Evolutionary conservation across 1,284 basidiomycete genomes (phyloP), one percentile per base, ranked within the genome.

Genomic region (Microstroma glucosiphilum): DNA sequence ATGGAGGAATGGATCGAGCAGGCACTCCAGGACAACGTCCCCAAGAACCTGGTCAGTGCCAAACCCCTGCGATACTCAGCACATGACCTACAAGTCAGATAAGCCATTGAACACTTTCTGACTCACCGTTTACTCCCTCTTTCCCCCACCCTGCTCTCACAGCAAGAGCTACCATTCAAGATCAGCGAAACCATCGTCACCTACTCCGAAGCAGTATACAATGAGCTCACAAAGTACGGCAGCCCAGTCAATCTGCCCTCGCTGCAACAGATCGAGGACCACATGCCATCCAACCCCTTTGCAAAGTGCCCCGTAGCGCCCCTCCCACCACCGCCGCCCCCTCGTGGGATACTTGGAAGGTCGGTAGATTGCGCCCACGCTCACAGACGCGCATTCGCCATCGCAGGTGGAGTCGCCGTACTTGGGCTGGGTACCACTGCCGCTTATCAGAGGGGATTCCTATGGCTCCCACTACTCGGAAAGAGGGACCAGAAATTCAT

Each of bases 1-100:
- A 63, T 76, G 54, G 73, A 76, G 21, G 65, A 71, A 46, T 73
- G 72, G 58, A 67, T 76, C 61, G 71, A 73, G 67, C 62, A 68
- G 40, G 65, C 67, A 42, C 46, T 75, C 7, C 61, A 69, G 17
- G 60, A 60, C 59, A 67, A 71, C 40, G 41, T 75, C 7, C 60
- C 60, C 9, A 53, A n/a, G n/a, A 56, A 64, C 23, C 41, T 64
- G 6, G 61, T 62, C 42, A 49, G 61, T 60, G 1, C 6, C n/a
- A 4, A 1, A 19, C n/a, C 2, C 30, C 17, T 6, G 11, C 2
- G 1, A 42, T 2, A 17, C n/a, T 59, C 25, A 12, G 23, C n/a
- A 40, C n/a, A 23, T 15, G 17, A 25, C 19, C 17, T 37, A 1
- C 15, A 48, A 4, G 6, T 25, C 30, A 37, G 30, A 37, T 37